Evolutionary conservation across 805 yeast species (phyloP).

Genomic region (Maudiozyma bulderi): DNA sequence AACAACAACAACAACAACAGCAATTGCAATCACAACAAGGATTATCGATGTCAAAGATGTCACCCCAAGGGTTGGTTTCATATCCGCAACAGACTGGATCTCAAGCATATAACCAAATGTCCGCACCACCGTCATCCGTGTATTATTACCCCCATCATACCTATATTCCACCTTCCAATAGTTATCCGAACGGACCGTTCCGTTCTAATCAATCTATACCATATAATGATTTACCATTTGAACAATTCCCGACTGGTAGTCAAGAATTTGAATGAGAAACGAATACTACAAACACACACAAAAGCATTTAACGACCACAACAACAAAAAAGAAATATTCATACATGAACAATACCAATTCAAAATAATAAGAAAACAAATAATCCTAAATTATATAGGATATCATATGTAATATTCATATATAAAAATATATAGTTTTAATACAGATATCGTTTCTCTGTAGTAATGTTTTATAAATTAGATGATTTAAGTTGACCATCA

Average conservation of each 20-base stretch:
- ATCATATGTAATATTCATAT: no score
- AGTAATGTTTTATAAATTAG: no score
- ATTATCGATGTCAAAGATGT: not conserved
- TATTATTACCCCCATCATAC: slow-evolving; percentile 2
- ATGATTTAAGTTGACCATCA: no score
- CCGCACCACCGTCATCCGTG: not conserved
- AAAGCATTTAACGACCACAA: no score
- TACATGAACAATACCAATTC: no score
- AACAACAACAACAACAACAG: slow-evolving; percentile 90
- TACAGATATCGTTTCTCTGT: no score
- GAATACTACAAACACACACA: no score
- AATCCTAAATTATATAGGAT: no score
- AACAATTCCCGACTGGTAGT: not conserved
- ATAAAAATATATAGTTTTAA: no score
- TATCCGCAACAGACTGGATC: slow-evolving; percentile 8
- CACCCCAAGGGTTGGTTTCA: slow-evolving; percentile 3
- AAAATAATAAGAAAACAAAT: no score
- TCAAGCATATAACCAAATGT: slow-evolving; percentile 3
- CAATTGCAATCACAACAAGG: slow-evolving; percentile 2
- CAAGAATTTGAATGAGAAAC: not conserved
- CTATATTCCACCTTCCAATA: slow-evolving; percentile 1
- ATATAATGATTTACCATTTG: not conserved
- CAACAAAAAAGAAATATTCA: no score
- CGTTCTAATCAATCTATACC: not conserved
- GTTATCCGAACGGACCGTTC: not conserved